phyloP scores from a whole-genome alignment of 176 grass and related monocot species.

The Thinopyrum elongatum region DNA sequence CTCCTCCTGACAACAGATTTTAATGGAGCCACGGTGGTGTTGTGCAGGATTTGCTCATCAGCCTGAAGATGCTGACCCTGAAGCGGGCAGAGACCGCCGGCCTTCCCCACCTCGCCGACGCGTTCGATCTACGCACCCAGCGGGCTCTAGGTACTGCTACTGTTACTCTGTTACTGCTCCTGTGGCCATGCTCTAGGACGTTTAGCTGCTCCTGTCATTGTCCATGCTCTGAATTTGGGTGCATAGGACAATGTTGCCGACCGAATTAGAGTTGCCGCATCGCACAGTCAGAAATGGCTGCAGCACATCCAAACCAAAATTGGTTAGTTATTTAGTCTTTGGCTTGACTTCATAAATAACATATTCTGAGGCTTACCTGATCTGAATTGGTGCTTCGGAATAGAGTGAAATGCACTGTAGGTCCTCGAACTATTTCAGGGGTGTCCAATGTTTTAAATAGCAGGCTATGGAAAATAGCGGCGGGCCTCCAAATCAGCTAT shows the following conservation, averaged over 20 bases:
- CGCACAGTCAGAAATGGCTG: neutral
- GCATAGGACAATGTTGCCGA: neutral
- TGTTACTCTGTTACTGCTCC: no score
- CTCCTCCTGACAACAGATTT: neutral
- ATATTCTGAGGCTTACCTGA: neutral
- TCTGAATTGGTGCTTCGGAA: neutral
- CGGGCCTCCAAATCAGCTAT: no score
- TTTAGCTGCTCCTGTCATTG: neutral
- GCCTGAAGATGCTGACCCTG: neutral
- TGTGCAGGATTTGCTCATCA: neutral
- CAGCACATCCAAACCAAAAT: neutral
- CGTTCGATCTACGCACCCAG: constrained; percentile 48
- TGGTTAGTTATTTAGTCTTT: neutral
- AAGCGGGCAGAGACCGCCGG: neutral
- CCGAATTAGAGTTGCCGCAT: neutral
- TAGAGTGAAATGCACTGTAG: no score
- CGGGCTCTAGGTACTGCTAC: constrained; percentile 47
- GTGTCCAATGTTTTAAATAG: no score
- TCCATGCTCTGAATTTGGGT: neutral
- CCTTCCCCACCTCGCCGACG: constrained; percentile 31
- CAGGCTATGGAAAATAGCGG: no score
- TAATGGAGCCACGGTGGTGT: no score
- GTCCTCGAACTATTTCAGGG: no score
- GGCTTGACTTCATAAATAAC: neutral
- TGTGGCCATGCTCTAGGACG: neutral